Base-by-base conservation (phyloP, 192 early-diverging fungal genomes). In the Podila clonocystis region DNA sequence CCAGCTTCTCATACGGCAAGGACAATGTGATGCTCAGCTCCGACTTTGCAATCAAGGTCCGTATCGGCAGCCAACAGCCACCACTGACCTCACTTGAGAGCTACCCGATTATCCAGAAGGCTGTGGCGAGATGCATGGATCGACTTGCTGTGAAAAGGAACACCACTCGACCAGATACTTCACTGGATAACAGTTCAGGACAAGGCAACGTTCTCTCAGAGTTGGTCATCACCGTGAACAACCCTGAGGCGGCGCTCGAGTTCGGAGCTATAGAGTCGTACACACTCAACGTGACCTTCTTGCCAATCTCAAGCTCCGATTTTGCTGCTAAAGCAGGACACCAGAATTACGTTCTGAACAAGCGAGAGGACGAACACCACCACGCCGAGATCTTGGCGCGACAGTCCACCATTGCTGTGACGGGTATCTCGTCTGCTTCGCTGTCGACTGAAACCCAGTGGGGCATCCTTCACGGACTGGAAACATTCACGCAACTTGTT, bases 191-290 rank as follows among this genome's bases (percentile, higher is more conserved):
- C 30, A 8, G 31, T 11, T 3, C 15, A 36, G 22, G 45, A 19
- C 30, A 41, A 5, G 8, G n/a, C 50, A 15, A 19, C 22, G 3
- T 34, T 3, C 49, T 80, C 0, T 41, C 66, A 4, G 71, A 73
- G 13, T 62, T 80, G 58, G 30, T 49, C 6, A 50, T 80, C 22
- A 9, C 68, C 9, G 62, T 80, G 4, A 66, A 65, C 33, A 41
- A 73, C 38, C 38, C 57, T 0, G 61, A 59, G 41, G 77, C 77
- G 3, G 29, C 62, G 0, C 48, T 80, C 26, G 77, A 73, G 22
- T 73, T 52, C 36, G 77, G 77, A 33, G 58, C 73, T 57, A n/a
- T 24, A 5, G 77, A 80, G 24, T 72, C 77, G 1, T 80, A 80
- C 48, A 15, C 45, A 15, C 29, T 80, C 52, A 67, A 80, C 7